These are phyloP conservation scores for Salix dunnii DNA, from an alignment of 345 rosid genomes.

Conservation along the genomic window DNA sequence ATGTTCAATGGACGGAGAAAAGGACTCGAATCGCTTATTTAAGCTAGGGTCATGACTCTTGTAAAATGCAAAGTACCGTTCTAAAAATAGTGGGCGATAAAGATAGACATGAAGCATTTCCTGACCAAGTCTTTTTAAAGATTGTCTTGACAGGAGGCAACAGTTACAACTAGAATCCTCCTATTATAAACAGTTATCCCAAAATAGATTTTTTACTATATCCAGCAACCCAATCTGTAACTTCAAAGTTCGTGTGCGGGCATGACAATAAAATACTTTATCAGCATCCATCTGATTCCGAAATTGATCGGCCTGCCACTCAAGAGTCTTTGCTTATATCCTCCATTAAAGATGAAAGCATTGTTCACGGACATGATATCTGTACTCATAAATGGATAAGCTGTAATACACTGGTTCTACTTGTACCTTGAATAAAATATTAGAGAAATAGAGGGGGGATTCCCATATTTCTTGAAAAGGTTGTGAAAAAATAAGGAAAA, in stretches of 20 bases:
- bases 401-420: not conserved
- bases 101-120: not conserved
- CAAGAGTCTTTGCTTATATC: not conserved
- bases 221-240: not conserved
- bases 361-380: not conserved
- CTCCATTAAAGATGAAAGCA: not conserved
- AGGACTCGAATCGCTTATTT: not conserved
- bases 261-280: not conserved
- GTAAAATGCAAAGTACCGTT: not conserved
- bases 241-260: not conserved
- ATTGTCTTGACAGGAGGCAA: not conserved
- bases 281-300: not conserved
- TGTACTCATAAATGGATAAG: not conserved
- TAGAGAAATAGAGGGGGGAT: too few species aligned
- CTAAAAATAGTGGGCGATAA: not conserved
- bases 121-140: not conserved
- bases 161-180: not conserved
- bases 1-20: slow-evolving; percentile 4
- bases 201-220: not conserved
- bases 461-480: too few species aligned
- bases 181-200: not conserved
- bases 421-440: too few species aligned
- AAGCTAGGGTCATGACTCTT: not conserved
- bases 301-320: not conserved
- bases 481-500: too few species aligned